Evolutionary conservation across 1,139 yeast genomes (phyloP).

Genomic region (Ogataea hybrid): DNA sequence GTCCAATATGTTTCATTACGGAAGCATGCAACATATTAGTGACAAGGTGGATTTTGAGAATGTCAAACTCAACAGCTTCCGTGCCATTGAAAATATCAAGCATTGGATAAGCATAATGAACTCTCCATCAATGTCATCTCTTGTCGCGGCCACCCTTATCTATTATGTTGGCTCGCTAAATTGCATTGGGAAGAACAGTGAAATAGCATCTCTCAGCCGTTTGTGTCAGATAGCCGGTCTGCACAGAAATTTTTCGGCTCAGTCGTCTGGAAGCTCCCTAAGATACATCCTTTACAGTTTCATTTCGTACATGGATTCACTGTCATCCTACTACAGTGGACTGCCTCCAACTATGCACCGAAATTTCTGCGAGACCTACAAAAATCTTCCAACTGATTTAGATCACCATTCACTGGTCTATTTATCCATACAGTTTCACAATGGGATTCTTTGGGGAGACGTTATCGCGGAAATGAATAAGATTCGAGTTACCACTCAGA

Average conservation of each 20-base stretch:
- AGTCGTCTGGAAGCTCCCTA: conserved; percentile 11
- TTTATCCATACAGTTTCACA: conserved; percentile 23
- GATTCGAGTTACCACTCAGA: conserved; percentile 13
- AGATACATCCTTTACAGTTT: conserved; percentile 22
- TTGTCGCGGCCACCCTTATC: conserved; percentile 17
- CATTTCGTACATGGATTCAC: conserved; percentile 22
- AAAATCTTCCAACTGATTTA: too few relatives aligned
- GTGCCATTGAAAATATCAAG: conserved; percentile 21
- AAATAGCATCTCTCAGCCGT: conserved; percentile 11
- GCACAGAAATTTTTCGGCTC: conserved; percentile 16
- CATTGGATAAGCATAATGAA: conserved; percentile 14
- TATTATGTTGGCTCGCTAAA: conserved; percentile 24
- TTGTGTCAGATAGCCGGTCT: conserved; percentile 21
- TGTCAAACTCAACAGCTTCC: conserved; percentile 16
- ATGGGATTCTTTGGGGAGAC: conserved; percentile 17
- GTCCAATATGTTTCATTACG: too few relatives aligned
- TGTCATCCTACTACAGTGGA: conserved; percentile 23
- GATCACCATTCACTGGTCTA: too few relatives aligned
- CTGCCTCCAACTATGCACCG: conserved; percentile 20
- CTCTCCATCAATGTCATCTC: conserved; percentile 22
- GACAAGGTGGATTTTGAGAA: conserved; percentile 8
- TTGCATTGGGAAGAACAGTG: conserved; percentile 16
- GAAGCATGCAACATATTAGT: not conserved
- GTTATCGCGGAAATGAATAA: conserved; percentile 22
- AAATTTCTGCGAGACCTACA: conserved; percentile 18